phyloP scores from a whole-genome alignment of 169 alveolate genomes.

The Cryptosporidium felis region DNA sequence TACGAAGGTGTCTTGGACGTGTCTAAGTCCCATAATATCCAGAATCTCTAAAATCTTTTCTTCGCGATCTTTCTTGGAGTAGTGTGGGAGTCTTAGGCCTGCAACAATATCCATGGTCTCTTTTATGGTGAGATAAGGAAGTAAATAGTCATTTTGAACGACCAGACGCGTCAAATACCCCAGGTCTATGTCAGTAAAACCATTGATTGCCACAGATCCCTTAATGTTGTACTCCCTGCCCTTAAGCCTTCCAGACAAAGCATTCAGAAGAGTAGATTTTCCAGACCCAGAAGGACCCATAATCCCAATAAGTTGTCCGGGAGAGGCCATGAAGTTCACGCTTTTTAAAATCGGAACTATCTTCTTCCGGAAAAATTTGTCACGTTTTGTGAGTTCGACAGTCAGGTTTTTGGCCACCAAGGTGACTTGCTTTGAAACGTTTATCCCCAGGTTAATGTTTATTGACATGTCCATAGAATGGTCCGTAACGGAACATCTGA shows the following conservation, averaged over 20 bases:
- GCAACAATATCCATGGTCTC: conserved; percentile 78
- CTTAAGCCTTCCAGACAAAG: conserved; percentile 70
- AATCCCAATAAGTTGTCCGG: conserved; percentile 72
- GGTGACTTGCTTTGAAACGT: conserved; percentile 48
- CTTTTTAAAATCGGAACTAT: conserved; percentile 13
- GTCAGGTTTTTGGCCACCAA: conserved; percentile 37
- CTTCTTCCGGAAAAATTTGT: not conserved
- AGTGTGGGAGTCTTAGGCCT: conserved; percentile 74
- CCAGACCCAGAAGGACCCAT: conserved; percentile 74
- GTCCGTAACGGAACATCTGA: conserved; percentile 57
- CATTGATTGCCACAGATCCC: conserved; percentile 53
- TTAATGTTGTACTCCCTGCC: conserved; percentile 38
- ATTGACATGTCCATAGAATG: conserved; percentile 57
- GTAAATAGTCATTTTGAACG: conserved; percentile 74
- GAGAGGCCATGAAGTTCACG: conserved; percentile 70
- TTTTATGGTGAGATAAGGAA: conserved; percentile 75
- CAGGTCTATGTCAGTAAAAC: conserved; percentile 60
- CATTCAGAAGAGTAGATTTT: conserved; percentile 63
- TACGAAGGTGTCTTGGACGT: conserved; percentile 75
- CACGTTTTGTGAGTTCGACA: conserved; percentile 1
- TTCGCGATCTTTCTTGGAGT: conserved; percentile 70
- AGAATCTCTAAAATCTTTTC: conserved; percentile 74
- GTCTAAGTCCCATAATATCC: conserved; percentile 75
- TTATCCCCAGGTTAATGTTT: conserved; percentile 20
- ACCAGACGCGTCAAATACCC: conserved; percentile 71